Percentiles rank a stretch among this genome's conserved stretches.
Evolutionary conservation across 192 early-diverging fungal genomes (phyloP).

Genomic region (Coemansia sp.): DNA sequence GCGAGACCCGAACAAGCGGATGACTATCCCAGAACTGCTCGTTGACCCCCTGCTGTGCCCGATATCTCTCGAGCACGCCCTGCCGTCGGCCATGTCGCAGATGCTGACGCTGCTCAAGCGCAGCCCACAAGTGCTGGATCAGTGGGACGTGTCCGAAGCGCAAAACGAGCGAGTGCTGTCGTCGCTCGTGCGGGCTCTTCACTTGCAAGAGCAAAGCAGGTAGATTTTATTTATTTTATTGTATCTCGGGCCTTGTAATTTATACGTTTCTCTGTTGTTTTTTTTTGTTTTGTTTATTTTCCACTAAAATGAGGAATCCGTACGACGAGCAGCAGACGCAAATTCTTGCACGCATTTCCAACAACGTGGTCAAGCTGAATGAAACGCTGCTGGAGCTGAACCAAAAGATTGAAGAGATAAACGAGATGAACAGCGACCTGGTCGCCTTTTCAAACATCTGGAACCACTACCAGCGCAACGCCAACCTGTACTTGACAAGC

Average conservation of each 20-base stretch:
- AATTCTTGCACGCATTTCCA: conserved; percentile 51
- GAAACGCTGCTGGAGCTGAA: conserved; percentile 49
- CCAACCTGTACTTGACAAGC: conserved; percentile 43
- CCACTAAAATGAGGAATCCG: conserved; percentile 40
- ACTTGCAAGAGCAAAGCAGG: conserved; percentile 25
- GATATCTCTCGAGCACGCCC: conserved; percentile 30
- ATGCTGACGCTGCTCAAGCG: conserved; percentile 40
- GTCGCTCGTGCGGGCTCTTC: conserved; percentile 19
- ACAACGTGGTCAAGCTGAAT: conserved; percentile 53
- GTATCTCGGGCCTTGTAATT: background rate
- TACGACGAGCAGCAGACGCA: conserved; percentile 54
- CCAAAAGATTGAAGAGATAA: conserved; percentile 53
- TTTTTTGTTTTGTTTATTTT: conserved; percentile 3
- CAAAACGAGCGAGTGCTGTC: conserved; percentile 40
- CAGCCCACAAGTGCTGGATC: conserved; percentile 37
- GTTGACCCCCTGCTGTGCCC: conserved; percentile 61
- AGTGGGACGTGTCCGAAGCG: conserved; percentile 41
- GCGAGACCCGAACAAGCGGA: conserved; percentile 60
- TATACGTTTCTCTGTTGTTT: background rate
- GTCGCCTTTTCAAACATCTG: conserved; percentile 53
- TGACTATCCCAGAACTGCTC: conserved; percentile 68
- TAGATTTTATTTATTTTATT: background rate
- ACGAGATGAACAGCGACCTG: conserved; percentile 54
- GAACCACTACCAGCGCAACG: conserved; percentile 53
- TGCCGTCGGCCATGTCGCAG: conserved; percentile 42